These are phyloP conservation scores for Aspergillus candidus DNA, from an alignment of 2,329 filamentous ascomycete species.

Conservation along the genomic window DNA sequence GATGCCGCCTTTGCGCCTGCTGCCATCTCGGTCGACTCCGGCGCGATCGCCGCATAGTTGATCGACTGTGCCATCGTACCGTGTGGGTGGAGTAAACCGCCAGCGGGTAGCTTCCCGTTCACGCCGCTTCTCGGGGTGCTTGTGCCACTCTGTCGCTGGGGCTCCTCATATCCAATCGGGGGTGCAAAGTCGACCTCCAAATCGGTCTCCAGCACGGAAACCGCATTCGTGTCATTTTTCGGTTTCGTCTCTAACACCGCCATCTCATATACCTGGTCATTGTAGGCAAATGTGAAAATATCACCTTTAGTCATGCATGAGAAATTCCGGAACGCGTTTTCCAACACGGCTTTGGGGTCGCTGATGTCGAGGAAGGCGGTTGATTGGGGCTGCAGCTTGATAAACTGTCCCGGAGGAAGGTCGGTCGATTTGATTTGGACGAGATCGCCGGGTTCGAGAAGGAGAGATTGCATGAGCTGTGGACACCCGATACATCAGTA, in stretches of 20 bases:
- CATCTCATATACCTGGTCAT: constrained; percentile 88
- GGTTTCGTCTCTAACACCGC: constrained; percentile 92
- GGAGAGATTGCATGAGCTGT: constrained; percentile 88
- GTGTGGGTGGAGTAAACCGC: constrained; percentile 72
- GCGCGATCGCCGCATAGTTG: constrained; percentile 88
- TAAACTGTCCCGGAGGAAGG: constrained; percentile 79
- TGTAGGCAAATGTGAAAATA: constrained; percentile 93
- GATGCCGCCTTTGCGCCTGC: constrained; percentile 57
- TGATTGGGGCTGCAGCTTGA: constrained; percentile 94
- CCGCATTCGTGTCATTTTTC: constrained; percentile 68
- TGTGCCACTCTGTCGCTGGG: constrained; percentile 70
- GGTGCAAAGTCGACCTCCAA: constrained; percentile 93
- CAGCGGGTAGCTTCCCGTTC: constrained; percentile 57
- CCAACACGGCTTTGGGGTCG: constrained; percentile 93
- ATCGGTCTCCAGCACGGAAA: constrained; percentile 94
- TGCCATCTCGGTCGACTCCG: constrained; percentile 61
- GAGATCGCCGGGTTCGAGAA: constrained; percentile 85
- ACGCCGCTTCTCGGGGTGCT: constrained; percentile 70
- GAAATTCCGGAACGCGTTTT: constrained; percentile 94
- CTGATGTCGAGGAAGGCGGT: constrained; percentile 92
- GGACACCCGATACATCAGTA: constrained; percentile 4
- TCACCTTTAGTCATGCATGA: constrained; percentile 89
- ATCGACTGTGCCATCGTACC: constrained; percentile 98
- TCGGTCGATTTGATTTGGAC: constrained; percentile 94
- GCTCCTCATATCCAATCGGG: constrained; percentile 90